Conservation (phyloP, 139 green algal species). For the Marvania coccoides region DNA sequence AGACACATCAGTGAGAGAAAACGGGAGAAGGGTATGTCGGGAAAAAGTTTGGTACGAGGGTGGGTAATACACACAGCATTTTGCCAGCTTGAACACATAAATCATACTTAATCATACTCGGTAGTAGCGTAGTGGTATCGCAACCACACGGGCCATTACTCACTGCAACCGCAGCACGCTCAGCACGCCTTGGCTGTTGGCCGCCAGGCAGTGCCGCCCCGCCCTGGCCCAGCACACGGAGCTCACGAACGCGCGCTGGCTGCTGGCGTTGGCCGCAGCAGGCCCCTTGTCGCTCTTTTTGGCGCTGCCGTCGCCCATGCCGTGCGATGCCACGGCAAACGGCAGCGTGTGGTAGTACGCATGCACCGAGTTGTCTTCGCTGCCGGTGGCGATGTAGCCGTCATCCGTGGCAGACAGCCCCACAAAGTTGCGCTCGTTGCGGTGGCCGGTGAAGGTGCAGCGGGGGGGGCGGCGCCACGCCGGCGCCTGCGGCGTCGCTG, state of each 20-base stretch:
- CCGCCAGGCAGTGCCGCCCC: slow-evolving; percentile 20
- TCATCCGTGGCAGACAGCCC: slow-evolving; percentile 51
- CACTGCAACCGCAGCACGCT: slow-evolving; percentile 24
- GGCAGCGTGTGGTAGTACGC: slow-evolving; percentile 28
- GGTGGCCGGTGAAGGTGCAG: slow-evolving; percentile 44
- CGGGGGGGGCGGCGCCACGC: slow-evolving; percentile 8
- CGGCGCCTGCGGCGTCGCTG: neutral
- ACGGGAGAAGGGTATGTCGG: neutral
- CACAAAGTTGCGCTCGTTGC: slow-evolving; percentile 80
- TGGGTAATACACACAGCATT: no score
- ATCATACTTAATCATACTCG: neutral
- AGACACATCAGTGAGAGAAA: no score
- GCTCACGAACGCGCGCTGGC: slow-evolving; percentile 18
- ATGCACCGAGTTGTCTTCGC: slow-evolving; percentile 55
- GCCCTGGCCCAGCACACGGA: slow-evolving; percentile 22
- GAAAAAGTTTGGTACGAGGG: no score
- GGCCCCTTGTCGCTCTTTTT: neutral
- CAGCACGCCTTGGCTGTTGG: slow-evolving; percentile 28
- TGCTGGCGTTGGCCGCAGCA: neutral
- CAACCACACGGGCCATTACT: neutral
- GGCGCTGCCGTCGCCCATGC: neutral
- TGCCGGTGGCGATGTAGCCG: slow-evolving; percentile 57
- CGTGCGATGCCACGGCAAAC: slow-evolving; percentile 11
- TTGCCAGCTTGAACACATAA: no score
- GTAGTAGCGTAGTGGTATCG: neutral